phyloP scores from a whole-genome alignment of 768 basidiomycete genomes.

The Daedaleopsis sinensis region DNA sequence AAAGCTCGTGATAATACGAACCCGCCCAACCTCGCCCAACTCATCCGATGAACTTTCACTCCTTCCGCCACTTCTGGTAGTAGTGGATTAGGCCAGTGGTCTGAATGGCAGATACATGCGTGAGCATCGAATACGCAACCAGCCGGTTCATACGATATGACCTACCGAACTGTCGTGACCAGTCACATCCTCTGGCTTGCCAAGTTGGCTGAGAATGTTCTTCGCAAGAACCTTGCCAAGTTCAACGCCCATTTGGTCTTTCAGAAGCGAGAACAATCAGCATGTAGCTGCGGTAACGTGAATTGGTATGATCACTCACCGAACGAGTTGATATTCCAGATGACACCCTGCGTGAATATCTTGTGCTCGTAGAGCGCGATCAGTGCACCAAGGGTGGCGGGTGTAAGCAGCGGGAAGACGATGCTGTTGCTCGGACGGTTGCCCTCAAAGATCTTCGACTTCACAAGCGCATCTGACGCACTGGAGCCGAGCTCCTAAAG shows the following conservation, averaged over 20 bases:
- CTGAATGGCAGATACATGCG: constrained; percentile 39
- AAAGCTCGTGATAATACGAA: too few relatives aligned
- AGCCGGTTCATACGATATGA: not conserved
- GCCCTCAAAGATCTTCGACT: constrained; percentile 98
- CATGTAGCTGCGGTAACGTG: not conserved
- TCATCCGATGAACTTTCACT: too few relatives aligned
- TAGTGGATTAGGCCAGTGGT: constrained; percentile 97
- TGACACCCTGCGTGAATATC: constrained; percentile 95
- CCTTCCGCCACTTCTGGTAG: constrained; percentile 80
- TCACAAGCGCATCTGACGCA: constrained; percentile 83
- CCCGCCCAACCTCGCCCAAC: too few relatives aligned
- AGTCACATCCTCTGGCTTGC: constrained; percentile 76
- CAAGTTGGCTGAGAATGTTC: constrained; percentile 89
- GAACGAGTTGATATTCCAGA: constrained; percentile 99
- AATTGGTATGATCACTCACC: constrained; percentile 49
- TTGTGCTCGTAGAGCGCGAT: constrained; percentile 98
- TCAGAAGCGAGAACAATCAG: not conserved
- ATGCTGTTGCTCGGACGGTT: constrained; percentile 97
- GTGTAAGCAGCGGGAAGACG: constrained; percentile 91
- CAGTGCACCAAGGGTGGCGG: constrained; percentile 83
- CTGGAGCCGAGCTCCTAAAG: constrained; percentile 59
- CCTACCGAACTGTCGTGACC: constrained; percentile 86
- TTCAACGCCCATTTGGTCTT: constrained; percentile 99
- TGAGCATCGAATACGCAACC: not conserved
- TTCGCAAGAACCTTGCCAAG: constrained; percentile 97